phyloP scores from a whole-genome alignment of 1,139 yeast genomes.

The Kodamaea ohmeri region DNA sequence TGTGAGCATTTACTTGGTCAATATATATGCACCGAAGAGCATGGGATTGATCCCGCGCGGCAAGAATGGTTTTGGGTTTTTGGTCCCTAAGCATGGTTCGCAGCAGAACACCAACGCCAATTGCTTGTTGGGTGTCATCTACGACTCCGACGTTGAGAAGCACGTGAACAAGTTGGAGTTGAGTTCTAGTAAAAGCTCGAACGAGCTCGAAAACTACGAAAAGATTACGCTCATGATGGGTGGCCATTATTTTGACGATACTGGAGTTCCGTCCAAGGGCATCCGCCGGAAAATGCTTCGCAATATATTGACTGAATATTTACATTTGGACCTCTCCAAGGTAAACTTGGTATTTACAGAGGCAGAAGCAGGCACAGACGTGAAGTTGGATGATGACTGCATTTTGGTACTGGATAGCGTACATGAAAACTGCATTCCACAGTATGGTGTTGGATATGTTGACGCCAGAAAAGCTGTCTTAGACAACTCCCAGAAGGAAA shows the following conservation, averaged over 20 bases:
- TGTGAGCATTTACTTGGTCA: slow-evolving; percentile 58
- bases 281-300: slow-evolving; percentile 45
- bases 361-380: slow-evolving; percentile 21
- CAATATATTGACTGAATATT: slow-evolving; percentile 46
- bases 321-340: slow-evolving; percentile 44
- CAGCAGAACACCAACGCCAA: slow-evolving; percentile 45
- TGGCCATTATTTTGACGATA: slow-evolving; percentile 54
- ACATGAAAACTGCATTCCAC: slow-evolving; percentile 71
- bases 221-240: slow-evolving; percentile 90
- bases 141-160: slow-evolving; percentile 78
- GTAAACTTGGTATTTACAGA: slow-evolving; percentile 25
- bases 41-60: slow-evolving; percentile 40
- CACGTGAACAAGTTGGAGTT: slow-evolving; percentile 26
- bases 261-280: slow-evolving; percentile 45
- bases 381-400: slow-evolving; percentile 27
- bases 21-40: slow-evolving; percentile 41
- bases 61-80: slow-evolving; percentile 77
- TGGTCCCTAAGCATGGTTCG: slow-evolving; percentile 59
- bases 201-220: slow-evolving; percentile 35
- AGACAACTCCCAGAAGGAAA: slow-evolving; percentile 32
- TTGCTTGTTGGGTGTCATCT: slow-evolving; percentile 77
- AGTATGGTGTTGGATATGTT: slow-evolving; percentile 71
- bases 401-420: slow-evolving; percentile 36
- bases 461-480: slow-evolving; percentile 39
- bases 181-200: neutral